Base-by-base conservation (phyloP, 768 basidiomycete genomes). In the Lactarius evosmus region DNA sequence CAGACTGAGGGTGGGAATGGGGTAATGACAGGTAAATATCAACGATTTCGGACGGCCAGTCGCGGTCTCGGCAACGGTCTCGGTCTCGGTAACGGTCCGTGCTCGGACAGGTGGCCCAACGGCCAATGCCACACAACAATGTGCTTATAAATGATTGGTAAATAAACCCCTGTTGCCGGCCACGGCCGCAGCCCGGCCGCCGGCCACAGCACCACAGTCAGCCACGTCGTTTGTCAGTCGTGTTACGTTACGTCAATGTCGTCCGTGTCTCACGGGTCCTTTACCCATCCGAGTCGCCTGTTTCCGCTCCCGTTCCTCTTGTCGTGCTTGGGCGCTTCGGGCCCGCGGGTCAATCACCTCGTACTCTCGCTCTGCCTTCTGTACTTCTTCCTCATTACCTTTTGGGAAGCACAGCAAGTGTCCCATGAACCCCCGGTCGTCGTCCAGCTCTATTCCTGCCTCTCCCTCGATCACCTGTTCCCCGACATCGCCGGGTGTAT, bases 291-390 rank as follows among this genome's bases (percentile, higher is more conserved):
- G 46, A 49, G 61, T 55, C 51, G 72, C 75, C 14, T 74, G 73
- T 58, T 85, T 90, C 69, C 85, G 78, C 63, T 89, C 88, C 68
- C 79, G 78, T 69, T 91, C 91, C 71, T 94, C 92, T 70, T 93
- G 88, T 70, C 80, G 84, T 29, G 92, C 92, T 54, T 83, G 76
- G 27, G 88, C 89, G 50, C 86, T 81, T 60, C 92, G 76, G 54
- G 83, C 82, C 63, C 92, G 76, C 0, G 92, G 91, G 72, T 94
- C 92, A 72, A 94, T 94, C 30, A 94, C 91, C 75, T 94, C 91
- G 70, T 93, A 93, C 62, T 94, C 92, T 58, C 89, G 75, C 72
- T 92, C 88, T 1, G 89, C 92, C 72, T 92, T 92, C 65, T 73
- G 73, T 27, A 80, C 81, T 75, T 93, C 91, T 69, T 91, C 91